A percentile compares a stretch with the other conserved stretches of the same genome.
phyloP scores from a whole-genome alignment of 345 rosid genomes.

The Hypericum perforatum region DNA sequence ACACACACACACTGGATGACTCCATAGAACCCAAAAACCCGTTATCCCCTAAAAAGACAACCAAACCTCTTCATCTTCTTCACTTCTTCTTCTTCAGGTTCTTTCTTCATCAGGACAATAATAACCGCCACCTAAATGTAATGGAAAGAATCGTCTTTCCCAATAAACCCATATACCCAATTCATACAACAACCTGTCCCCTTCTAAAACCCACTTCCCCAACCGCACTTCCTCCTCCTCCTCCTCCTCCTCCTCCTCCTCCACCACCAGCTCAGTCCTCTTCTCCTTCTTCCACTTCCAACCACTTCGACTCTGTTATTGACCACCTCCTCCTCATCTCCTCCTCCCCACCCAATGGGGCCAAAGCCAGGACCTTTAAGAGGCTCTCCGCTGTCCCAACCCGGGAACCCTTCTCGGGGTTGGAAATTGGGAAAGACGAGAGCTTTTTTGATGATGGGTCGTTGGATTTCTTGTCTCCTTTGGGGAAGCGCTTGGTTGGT shows the following conservation, averaged over 20 bases:
- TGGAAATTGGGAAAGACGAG: conserved; percentile 22
- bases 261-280: conserved; percentile 28
- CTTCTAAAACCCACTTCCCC: conserved; percentile 58
- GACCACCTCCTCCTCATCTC: conserved; percentile 73
- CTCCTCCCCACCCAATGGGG: conserved; percentile 33
- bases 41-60: no score
- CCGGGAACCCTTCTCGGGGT: conserved; percentile 23
- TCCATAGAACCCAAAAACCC: no score
- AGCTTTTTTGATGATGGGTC: conserved; percentile 20
- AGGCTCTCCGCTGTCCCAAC: conserved; percentile 15
- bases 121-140: background rate
- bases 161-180: conserved; percentile 43
- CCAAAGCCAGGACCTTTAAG: conserved; percentile 18
- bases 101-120: no score
- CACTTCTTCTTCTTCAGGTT: no score
- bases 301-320: conserved; percentile 64
- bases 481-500: conserved; percentile 36
- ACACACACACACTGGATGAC: no score
- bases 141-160: conserved; percentile 75
- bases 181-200: conserved; percentile 31
- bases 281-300: conserved; percentile 31
- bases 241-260: conserved; percentile 11
- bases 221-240: conserved; percentile 46
- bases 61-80: no score
- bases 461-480: conserved; percentile 38